These are phyloP conservation scores for Colletotrichum cereale DNA, from an alignment of 2,329 filamentous ascomycete genomes.

Conservation along the genomic window DNA sequence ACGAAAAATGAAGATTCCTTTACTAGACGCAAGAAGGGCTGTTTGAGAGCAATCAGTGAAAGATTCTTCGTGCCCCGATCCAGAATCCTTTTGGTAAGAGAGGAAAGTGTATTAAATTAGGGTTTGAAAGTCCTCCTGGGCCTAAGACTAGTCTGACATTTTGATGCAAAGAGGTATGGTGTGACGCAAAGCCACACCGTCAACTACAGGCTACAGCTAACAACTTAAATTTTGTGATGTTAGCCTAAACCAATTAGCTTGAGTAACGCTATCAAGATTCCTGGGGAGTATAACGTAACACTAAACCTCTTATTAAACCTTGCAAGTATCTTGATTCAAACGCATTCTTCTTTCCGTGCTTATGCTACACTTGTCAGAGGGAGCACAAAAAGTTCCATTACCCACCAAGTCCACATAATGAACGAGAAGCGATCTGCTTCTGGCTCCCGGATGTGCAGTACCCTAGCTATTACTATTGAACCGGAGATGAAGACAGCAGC, in stretches of 20 bases:
- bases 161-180: too few species aligned
- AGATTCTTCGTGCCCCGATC: slow-evolving; percentile 18
- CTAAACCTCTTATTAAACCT: too few species aligned
- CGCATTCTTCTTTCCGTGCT: too few species aligned
- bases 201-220: too few species aligned
- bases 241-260: too few species aligned
- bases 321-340: too few species aligned
- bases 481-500: neutral
- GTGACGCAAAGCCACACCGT: too few species aligned
- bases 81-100: neutral
- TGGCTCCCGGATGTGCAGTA: neutral
- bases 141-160: too few species aligned
- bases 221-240: too few species aligned
- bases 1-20: slow-evolving; percentile 16
- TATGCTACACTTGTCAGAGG: neutral
- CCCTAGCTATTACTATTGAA: neutral
- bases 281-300: too few species aligned
- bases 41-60: slow-evolving; percentile 22
- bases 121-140: slow-evolving; percentile 11
- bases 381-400: neutral
- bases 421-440: neutral
- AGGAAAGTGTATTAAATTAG: neutral
- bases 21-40: slow-evolving; percentile 29
- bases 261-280: too few species aligned
- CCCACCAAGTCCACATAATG: neutral